These are phyloP conservation scores for Chloris gayana DNA, from an alignment of 176 grass and related monocot genomes.

Conservation along the genomic window DNA sequence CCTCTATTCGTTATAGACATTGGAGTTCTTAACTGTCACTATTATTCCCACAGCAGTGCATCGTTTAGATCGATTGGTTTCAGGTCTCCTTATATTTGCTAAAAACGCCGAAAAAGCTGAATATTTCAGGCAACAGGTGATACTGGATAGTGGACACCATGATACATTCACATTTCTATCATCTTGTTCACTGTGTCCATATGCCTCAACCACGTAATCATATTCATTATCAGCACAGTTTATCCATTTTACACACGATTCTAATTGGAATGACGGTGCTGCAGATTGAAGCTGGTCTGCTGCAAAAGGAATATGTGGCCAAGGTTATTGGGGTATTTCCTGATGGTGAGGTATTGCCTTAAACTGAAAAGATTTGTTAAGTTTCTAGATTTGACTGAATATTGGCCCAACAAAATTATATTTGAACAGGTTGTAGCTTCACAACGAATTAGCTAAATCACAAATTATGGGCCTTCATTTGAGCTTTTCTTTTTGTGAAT, in stretches of 20 bases:
- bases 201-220: slow-evolving; percentile 3
- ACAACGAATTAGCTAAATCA: neutral
- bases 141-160: neutral
- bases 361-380: neutral
- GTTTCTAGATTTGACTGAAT: slow-evolving; percentile 1
- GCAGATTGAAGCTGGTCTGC: slow-evolving; percentile 79
- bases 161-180: slow-evolving; percentile 23
- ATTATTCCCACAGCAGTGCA: slow-evolving; percentile 81
- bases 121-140: slow-evolving; percentile 86
- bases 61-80: slow-evolving; percentile 94
- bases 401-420: neutral
- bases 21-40: slow-evolving; percentile 64
- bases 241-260: slow-evolving; percentile 21
- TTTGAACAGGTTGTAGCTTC: neutral
- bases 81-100: slow-evolving; percentile 97
- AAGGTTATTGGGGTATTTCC: slow-evolving; percentile 94
- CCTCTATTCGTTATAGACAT: neutral
- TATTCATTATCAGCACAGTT: slow-evolving; percentile 19
- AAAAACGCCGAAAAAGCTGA: slow-evolving; percentile 87
- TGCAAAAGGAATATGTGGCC: slow-evolving; percentile 95
- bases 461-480: neutral
- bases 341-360: slow-evolving; percentile 65
- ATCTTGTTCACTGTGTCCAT: slow-evolving; percentile 8
- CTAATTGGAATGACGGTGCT: slow-evolving; percentile 19
- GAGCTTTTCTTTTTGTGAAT: slow-evolving; percentile 1